phyloP scores from a whole-genome alignment of 768 basidiomycete genomes.

The Neoboletus brunneissimus region DNA sequence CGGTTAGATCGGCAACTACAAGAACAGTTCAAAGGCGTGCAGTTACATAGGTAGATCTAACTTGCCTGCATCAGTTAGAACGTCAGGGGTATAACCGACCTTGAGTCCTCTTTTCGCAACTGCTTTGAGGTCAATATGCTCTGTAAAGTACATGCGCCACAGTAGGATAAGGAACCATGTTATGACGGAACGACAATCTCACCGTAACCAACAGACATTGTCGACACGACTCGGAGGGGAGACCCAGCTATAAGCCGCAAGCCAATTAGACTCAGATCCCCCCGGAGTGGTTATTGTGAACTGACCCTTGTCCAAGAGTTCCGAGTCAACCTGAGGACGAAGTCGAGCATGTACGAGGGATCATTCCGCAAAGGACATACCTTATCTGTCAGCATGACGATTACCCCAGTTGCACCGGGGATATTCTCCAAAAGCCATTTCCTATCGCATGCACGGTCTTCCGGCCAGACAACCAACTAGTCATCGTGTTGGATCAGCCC shows the following conservation, averaged over 20 bases:
- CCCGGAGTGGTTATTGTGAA: neutral
- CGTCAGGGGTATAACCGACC: conserved; percentile 91
- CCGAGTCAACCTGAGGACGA: conserved; percentile 58
- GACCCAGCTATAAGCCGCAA: conserved; percentile 59
- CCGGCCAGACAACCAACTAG: conserved; percentile 48
- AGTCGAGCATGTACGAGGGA: neutral
- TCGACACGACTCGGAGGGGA: conserved; percentile 77
- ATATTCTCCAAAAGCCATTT: conserved; percentile 75
- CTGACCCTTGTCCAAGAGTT: conserved; percentile 47
- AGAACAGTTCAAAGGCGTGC: neutral
- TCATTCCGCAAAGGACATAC: conserved; percentile 35
- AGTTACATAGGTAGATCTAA: neutral
- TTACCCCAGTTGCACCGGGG: conserved; percentile 57
- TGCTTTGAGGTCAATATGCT: conserved; percentile 72
- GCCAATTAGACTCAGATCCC: neutral
- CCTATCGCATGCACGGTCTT: conserved; percentile 56
- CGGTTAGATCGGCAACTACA: conserved; percentile 81
- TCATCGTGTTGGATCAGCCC: neutral
- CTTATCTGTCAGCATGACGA: conserved; percentile 71
- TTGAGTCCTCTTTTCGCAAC: conserved; percentile 59
- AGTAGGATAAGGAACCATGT: neutral
- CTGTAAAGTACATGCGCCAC: conserved; percentile 38
- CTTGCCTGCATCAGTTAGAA: conserved; percentile 86
- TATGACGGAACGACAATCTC: conserved; percentile 13
- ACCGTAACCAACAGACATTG: conserved; percentile 92